Base-by-base conservation (phyloP, 345 rosid species). In the Lenwebbia sp. region DNA sequence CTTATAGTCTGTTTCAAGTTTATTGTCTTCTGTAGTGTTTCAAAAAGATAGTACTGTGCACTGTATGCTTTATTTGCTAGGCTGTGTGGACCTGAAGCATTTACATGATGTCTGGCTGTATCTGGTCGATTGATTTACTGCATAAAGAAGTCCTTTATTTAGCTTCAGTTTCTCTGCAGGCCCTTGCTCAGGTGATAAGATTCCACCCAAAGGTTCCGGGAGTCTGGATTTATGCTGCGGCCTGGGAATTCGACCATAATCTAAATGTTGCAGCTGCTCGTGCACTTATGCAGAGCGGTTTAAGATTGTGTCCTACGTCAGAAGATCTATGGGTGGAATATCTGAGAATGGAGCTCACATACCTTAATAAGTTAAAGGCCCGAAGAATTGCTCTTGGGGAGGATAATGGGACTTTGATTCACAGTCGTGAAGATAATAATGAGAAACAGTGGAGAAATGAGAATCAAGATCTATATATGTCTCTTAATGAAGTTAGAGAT, bases 191-290 rank as follows among this genome's bases (percentile, higher is more conserved):
- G 90, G 92, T 91, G 30, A 92, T 95, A 55, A 92, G 99, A 87
- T 93, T 96, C 90, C 99, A 95, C 84, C 97, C 98, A 0, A 96
- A 93, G 91, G 97, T 93, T 23, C 94, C 98, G 1, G 98, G 92
- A 60, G 94, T 95, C 81, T 97, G 99, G 98, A 95, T 95, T 82
- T 96, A 97, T 92, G 99, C 99, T 88, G 99, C 99, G 19, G 98
- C 96, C 65, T 97, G 99, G 99, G 98, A 97, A 88, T 97, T 95
- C 54, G 98, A 97, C 90, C 90, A 91, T 55, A 95, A 96, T 86
- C 90, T 95, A 82, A 96, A 96, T 86, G 98, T 94, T 21, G 89
- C 91, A 1, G 95, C 95, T 47, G 98, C 99, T 85, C 97, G 99
- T 86, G 98, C 95, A 84, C 92, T 96, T 26, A 97, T 96, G 99